Percentiles rank a stretch among this genome's conserved stretches.
Conservation (phyloP, 352 stramenopile species). For the Phytophthora pinifolia region DNA sequence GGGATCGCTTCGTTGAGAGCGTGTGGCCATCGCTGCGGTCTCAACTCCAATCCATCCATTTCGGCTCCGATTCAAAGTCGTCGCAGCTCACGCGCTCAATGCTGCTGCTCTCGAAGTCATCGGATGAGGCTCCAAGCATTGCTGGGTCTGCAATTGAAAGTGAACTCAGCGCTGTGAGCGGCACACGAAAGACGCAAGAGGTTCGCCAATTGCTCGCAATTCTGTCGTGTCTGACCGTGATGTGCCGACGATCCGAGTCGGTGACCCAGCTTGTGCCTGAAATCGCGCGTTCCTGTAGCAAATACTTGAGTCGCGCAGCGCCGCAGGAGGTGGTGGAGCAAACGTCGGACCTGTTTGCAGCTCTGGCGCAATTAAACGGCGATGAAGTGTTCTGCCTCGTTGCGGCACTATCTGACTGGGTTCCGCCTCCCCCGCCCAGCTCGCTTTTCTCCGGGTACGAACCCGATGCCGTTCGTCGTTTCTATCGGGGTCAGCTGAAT, state of each 20-base stretch:
- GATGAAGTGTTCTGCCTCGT: slow-evolving; percentile 74
- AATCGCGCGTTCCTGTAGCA: slow-evolving; percentile 41
- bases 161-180: slow-evolving; percentile 26
- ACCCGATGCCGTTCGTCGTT: slow-evolving; percentile 28
- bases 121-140: background rate
- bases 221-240: slow-evolving; percentile 52
- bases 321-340: slow-evolving; percentile 38
- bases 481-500: slow-evolving; percentile 35
- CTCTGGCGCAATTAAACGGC: slow-evolving; percentile 55
- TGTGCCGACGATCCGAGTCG: slow-evolving; percentile 42
- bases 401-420: slow-evolving; percentile 52
- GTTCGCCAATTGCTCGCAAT: slow-evolving; percentile 56
- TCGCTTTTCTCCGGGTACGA: slow-evolving; percentile 39
- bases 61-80: slow-evolving; percentile 24
- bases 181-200: slow-evolving; percentile 54
- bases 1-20: slow-evolving; percentile 74
- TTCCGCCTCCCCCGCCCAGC: slow-evolving; percentile 45
- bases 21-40: slow-evolving; percentile 65
- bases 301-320: slow-evolving; percentile 43
- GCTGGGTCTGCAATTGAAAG: slow-evolving; percentile 1
- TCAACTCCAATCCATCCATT: slow-evolving; percentile 44
- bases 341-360: slow-evolving; percentile 44
- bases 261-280: slow-evolving; percentile 65
- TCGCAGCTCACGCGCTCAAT: slow-evolving; percentile 65
- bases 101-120: slow-evolving; percentile 44